Base-by-base conservation (phyloP, 108 stramenopile species). In the Skeletonema costatum region DNA sequence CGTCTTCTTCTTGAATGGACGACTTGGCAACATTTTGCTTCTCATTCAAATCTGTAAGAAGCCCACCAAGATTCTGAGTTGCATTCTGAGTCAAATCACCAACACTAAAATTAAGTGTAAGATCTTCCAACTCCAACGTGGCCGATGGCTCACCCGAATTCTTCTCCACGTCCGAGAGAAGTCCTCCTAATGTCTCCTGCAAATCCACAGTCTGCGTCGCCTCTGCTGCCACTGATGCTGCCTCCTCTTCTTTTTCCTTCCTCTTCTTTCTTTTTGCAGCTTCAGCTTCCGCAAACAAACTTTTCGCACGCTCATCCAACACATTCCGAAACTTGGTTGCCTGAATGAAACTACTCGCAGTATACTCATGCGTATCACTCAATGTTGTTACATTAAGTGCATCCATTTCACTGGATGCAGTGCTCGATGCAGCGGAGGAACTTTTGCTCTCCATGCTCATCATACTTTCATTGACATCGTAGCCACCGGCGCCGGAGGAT, bases 321-420 rank as follows among this genome's bases (percentile, higher is more conserved):
- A 82, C 42, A 64, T 65, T 64, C 67, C 81, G 68, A 25, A 68
- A 44, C 50, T 82, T 82, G 13, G 56, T 50, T 25, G 68, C 70
- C 66, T 72, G 64, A 32, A 94, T 85, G 80, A 94, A 94, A 64
- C 88, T 94, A 9, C 82, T 84, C 17, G 93, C 90, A 8, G 87
- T 88, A 39, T 92, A 68, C 70, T 94, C 93, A 31, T 91, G 92
- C 14, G 93, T 92, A 62, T 94, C 93, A 58, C 91, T 92, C 68
- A 91, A 38, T 16, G 79, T 76, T 25, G 83, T 80, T 0, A 46
- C 16, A 39, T 80, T 76, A 38, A 78, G 29, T 4, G 33, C 61
- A 64, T 78, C 77, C 25, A 70, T 29, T 17, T 35, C 67, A 29
- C 65, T 42, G 9, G 16, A 64, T 35, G 32, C 16, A 16, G 41